A percentile compares a stretch with the other conserved stretches of the same genome.
phyloP scores from a whole-genome alignment of 331 rosid genomes.

The Prunus yedoensis region DNA sequence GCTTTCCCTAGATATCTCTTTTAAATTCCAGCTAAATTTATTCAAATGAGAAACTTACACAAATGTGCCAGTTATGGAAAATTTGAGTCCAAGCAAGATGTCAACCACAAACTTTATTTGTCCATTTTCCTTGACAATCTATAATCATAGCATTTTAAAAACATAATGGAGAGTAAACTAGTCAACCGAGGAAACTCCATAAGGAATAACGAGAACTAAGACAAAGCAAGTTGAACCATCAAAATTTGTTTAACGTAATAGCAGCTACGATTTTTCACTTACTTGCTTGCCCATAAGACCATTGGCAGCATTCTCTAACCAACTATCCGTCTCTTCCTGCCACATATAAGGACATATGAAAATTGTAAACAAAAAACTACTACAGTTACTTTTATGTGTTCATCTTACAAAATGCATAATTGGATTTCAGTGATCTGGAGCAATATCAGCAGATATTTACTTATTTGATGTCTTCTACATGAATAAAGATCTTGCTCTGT shows the following conservation, averaged over 20 bases:
- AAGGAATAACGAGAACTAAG: not conserved
- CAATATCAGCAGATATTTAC: too few species aligned
- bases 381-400: too few species aligned
- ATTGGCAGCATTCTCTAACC: constrained; percentile 93
- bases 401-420: too few species aligned
- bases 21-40: not conserved
- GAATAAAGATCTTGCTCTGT: too few species aligned
- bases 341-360: not conserved
- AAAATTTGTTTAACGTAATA: not conserved
- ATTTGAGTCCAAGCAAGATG: constrained; percentile 65
- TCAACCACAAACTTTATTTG: constrained; percentile 69
- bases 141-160: constrained; percentile 11
- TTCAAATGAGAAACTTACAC: constrained; percentile 46
- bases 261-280: not conserved
- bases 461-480: too few species aligned
- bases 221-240: not conserved
- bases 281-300: constrained; percentile 94
- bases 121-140: constrained; percentile 70
- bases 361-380: too few species aligned
- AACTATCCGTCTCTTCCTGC: constrained; percentile 88
- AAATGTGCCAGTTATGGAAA: constrained; percentile 64
- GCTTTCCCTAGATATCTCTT: not conserved
- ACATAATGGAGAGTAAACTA: not conserved
- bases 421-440: too few species aligned
- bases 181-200: not conserved